These are phyloP conservation scores for Orbilia ellipsospora DNA, from an alignment of 2,329 filamentous ascomycete species.

Conservation along the genomic window DNA sequence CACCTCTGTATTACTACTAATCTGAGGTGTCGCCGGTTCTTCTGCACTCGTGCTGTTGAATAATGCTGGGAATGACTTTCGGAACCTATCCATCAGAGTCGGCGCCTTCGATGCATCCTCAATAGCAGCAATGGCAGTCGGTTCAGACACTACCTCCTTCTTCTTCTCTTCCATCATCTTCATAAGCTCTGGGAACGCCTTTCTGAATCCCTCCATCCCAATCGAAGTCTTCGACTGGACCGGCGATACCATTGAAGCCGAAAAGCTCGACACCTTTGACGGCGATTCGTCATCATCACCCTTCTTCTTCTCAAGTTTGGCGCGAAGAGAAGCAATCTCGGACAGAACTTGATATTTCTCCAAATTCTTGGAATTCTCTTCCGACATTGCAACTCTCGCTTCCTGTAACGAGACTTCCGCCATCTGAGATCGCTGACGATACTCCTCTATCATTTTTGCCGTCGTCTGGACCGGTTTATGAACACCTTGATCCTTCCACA, in stretches of 20 bases:
- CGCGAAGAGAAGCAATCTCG: conserved; percentile 40
- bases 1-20: too few relatives aligned
- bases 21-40: too few relatives aligned
- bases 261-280: conserved; percentile 3
- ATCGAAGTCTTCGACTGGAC: not conserved
- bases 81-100: conserved; percentile 12
- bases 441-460: conserved; percentile 13
- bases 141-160: not conserved
- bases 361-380: conserved; percentile 23
- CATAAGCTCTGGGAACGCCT: conserved; percentile 28
- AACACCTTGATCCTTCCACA: conserved; percentile 40
- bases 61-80: conserved; percentile 13
- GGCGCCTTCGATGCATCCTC: not conserved
- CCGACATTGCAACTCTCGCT: conserved; percentile 9
- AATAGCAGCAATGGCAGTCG: too few relatives aligned
- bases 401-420: conserved; percentile 1
- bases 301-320: conserved; percentile 39
- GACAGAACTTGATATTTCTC: conserved; percentile 29
- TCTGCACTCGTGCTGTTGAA: too few relatives aligned
- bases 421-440: conserved; percentile 17
- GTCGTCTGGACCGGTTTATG: conserved; percentile 28
- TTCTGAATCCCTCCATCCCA: conserved; percentile 13
- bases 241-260: not conserved
- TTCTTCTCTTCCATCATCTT: conserved; percentile 28
- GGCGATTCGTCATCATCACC: not conserved